These are phyloP conservation scores for Boletus rufocinnamomeus DNA, from an alignment of 768 basidiomycete species.

Conservation along the genomic window DNA sequence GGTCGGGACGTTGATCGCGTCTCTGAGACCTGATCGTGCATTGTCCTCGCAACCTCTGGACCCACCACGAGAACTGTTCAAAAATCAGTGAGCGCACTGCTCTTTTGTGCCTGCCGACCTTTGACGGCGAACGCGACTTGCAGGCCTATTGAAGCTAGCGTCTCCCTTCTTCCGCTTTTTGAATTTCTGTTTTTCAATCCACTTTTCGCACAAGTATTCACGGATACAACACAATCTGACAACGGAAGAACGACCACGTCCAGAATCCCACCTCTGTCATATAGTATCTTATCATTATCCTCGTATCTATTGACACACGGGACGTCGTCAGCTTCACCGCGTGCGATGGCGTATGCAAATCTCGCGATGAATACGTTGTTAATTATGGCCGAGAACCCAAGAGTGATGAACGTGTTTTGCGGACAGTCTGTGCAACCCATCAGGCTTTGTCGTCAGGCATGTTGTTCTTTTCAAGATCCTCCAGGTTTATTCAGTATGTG, in stretches of 20 bases:
- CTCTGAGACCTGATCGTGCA: slow-evolving; percentile 56
- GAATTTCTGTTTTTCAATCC: slow-evolving; percentile 59
- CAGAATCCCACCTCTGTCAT: slow-evolving; percentile 40
- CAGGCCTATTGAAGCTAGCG: slow-evolving; percentile 64
- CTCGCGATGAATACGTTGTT: slow-evolving; percentile 57
- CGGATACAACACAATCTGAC: slow-evolving; percentile 37
- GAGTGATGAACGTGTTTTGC: slow-evolving; percentile 48
- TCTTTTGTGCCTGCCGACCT: neutral
- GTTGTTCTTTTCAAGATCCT: slow-evolving; percentile 8
- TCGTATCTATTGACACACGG: slow-evolving; percentile 72
- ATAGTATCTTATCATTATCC: slow-evolving; percentile 55
- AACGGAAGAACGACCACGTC: slow-evolving; percentile 25
- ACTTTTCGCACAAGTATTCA: slow-evolving; percentile 49
- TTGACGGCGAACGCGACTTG: slow-evolving; percentile 2
- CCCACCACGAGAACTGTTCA: slow-evolving; percentile 55
- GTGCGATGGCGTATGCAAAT: slow-evolving; percentile 63
- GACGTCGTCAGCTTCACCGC: slow-evolving; percentile 56
- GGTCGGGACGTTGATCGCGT: slow-evolving; percentile 52
- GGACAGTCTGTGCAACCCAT: slow-evolving; percentile 44
- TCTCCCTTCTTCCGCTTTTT: slow-evolving; percentile 58
- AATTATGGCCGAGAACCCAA: slow-evolving; percentile 49
- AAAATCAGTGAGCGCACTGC: slow-evolving; percentile 47
- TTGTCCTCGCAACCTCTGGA: slow-evolving; percentile 48
- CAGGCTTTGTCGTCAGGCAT: slow-evolving; percentile 64
- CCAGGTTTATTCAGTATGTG: neutral